phyloP scores from a whole-genome alignment of 495 filamentous ascomycete genomes.

The Ascobolus immersus region DNA sequence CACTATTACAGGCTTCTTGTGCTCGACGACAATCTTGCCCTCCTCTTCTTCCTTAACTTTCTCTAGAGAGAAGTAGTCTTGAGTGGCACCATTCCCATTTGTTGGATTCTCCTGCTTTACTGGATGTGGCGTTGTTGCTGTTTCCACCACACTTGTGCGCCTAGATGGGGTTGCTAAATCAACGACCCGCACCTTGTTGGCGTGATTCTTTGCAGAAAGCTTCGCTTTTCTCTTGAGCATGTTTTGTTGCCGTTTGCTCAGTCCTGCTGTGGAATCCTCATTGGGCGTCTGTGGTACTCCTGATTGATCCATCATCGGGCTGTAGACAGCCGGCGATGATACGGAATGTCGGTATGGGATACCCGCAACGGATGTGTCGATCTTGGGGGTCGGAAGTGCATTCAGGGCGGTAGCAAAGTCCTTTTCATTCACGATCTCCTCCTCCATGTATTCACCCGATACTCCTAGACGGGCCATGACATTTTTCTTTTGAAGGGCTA shows the following conservation, averaged over 20 bases:
- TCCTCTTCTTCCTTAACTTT: constrained; percentile 53
- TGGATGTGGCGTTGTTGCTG: constrained; percentile 40
- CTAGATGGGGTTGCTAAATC: constrained; percentile 40
- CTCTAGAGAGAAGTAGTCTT: constrained; percentile 74
- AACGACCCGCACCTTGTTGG: constrained; percentile 67
- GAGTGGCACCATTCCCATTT: constrained; percentile 26
- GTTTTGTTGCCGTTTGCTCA: constrained; percentile 82
- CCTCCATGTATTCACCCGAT: constrained; percentile 59
- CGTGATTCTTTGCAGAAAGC: constrained; percentile 51
- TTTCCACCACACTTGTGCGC: constrained; percentile 36
- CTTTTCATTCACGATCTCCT: constrained; percentile 43
- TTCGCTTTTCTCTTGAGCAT: constrained; percentile 80
- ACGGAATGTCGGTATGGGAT: constrained; percentile 12
- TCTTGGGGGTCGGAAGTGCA: constrained; percentile 10
- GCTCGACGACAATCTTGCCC: constrained; percentile 77
- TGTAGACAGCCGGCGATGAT: constrained; percentile 18
- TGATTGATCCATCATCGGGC: constrained; percentile 20
- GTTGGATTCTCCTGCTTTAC: constrained; percentile 34
- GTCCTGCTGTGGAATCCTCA: constrained; percentile 33
- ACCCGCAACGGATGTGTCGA: constrained; percentile 17
- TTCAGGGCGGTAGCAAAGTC: constrained; percentile 24
- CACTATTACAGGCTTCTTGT: constrained; percentile 75
- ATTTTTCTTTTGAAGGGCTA: constrained; percentile 72
- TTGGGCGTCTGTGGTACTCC: constrained; percentile 20
- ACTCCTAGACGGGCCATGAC: constrained; percentile 62